Evolutionary conservation across 1,284 basidiomycete genomes (phyloP), one percentile per base, ranked within the genome.

Genomic region (Heterobasidion irregulare): DNA sequence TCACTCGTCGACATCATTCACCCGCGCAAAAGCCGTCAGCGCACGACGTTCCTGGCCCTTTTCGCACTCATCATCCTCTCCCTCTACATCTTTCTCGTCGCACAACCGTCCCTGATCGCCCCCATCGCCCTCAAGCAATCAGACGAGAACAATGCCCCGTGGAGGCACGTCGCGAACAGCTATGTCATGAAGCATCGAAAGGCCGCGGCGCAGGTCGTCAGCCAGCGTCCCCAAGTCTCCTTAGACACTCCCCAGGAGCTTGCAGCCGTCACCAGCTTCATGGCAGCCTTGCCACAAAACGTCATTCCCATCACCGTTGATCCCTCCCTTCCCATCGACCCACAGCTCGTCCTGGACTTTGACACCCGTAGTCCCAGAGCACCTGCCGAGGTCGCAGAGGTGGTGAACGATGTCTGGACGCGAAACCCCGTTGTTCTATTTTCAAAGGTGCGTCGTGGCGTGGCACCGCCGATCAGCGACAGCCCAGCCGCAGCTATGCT

Each of bases 291-390:
- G 16, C 82, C 87, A 0, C 82, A 89, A 68, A 93, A 93, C 68
- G 77, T 85, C 52, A 83, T 94, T 51, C 91, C 92, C 0, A 63
- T 72, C 0, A 72, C 72, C 8, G 76, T 92, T 51, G 81, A 93
- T 66, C 84, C 89, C 0, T 61, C 74, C 6, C 60, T 65, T 16
- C 81, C 89, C 0, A 80, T 94, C 56, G 87, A 92, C 66, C 89
- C 91, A 2, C 77, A 86, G 59, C 77, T 91, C 53, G 78, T 94
- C 10, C 77, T 94, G 54, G 92, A 91, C 64, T 94, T 94, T 66
- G 89, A 94, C 67, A 86, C 86, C 0, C 76, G 83, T 12, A 72
- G 75, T 58, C 63, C 70, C 33, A 65, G 72, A 43, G 69, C 73
- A 3, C 67, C 69, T 10, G 63, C 66, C n/a, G 72, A 74, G 63